These are phyloP conservation scores for Cladorrhinum sp. DNA, from an alignment of 2,329 filamentous ascomycete species.

Conservation along the genomic window DNA sequence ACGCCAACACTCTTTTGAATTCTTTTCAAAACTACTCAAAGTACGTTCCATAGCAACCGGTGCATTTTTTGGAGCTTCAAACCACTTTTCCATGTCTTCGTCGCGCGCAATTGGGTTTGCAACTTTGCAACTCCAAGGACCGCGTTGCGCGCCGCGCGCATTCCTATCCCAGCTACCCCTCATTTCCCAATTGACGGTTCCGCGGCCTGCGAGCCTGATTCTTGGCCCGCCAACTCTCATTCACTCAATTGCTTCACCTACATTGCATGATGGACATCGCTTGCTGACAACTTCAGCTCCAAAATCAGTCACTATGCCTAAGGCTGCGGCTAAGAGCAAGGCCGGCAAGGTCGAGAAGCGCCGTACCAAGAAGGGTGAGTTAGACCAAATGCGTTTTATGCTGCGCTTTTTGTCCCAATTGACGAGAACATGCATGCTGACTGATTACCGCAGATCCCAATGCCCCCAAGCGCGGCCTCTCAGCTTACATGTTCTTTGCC, in stretches of 20 bases:
- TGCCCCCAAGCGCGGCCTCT: slow-evolving; percentile 98
- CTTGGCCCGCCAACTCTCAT: not conserved
- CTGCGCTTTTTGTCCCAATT: too few species aligned
- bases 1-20: slow-evolving; percentile 15
- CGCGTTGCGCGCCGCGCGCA: slow-evolving; percentile 10
- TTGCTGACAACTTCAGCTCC: slow-evolving; percentile 28
- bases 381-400: too few species aligned
- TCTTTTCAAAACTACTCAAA: slow-evolving; percentile 28
- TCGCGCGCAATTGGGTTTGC: slow-evolving; percentile 41
- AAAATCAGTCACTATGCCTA: slow-evolving; percentile 52
- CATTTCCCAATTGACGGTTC: not conserved
- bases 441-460: slow-evolving; percentile 69
- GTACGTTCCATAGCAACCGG: slow-evolving; percentile 35
- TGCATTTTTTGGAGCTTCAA: slow-evolving; percentile 35
- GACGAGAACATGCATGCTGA: slow-evolving; percentile 7
- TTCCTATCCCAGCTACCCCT: not conserved
- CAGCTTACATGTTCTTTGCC: slow-evolving; percentile 99
- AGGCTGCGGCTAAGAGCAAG: slow-evolving; percentile 55
- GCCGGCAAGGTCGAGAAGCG: slow-evolving; percentile 53
- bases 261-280: not conserved
- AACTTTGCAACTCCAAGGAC: slow-evolving; percentile 28
- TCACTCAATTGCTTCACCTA: not conserved
- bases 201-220: not conserved
- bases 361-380: slow-evolving; percentile 57
- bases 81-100: slow-evolving; percentile 32